Evolutionary conservation across 352 stramenopile genomes (phyloP).

Genomic region (Peronosclerospora sorghi): DNA sequence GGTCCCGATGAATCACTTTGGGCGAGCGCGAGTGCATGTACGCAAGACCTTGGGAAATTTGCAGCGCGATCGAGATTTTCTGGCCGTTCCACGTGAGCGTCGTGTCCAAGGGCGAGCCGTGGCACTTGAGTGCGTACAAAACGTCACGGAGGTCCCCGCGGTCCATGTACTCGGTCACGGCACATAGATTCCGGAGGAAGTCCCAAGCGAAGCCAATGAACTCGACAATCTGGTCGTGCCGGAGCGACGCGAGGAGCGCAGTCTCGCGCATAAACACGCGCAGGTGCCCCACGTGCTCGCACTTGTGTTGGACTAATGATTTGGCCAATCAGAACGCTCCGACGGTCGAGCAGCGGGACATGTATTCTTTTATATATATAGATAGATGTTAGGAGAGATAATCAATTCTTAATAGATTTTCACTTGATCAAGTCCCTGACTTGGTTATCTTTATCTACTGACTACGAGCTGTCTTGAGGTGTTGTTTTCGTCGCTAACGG

Average conservation of each 20-base stretch:
- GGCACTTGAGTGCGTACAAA: slow-evolving; percentile 27
- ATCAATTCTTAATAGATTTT: no score
- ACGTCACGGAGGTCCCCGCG: slow-evolving; percentile 33
- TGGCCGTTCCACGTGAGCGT: slow-evolving; percentile 35
- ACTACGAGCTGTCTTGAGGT: no score
- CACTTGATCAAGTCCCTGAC: no score
- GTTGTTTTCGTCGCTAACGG: no score
- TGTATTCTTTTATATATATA: no score
- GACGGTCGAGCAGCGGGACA: no score
- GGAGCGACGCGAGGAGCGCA: slow-evolving; percentile 23
- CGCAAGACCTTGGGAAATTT: slow-evolving; percentile 48
- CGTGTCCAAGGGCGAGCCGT: slow-evolving; percentile 9
- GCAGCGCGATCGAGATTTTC: slow-evolving; percentile 47
- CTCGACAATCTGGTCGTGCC: slow-evolving; percentile 24
- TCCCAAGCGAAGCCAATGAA: slow-evolving; percentile 37
- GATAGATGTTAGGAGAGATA: no score
- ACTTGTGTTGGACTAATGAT: no score
- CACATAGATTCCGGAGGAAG: slow-evolving; percentile 24
- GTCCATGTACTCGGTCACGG: slow-evolving; percentile 36
- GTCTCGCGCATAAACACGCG: slow-evolving; percentile 46
- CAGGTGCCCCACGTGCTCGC: slow-evolving; percentile 28
- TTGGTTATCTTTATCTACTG: no score
- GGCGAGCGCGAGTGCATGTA: slow-evolving; percentile 61
- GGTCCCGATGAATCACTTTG: slow-evolving; percentile 66
- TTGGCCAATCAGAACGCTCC: no score